phyloP scores from a whole-genome alignment of 495 filamentous ascomycete genomes.

The Pyrenula massariospora region DNA sequence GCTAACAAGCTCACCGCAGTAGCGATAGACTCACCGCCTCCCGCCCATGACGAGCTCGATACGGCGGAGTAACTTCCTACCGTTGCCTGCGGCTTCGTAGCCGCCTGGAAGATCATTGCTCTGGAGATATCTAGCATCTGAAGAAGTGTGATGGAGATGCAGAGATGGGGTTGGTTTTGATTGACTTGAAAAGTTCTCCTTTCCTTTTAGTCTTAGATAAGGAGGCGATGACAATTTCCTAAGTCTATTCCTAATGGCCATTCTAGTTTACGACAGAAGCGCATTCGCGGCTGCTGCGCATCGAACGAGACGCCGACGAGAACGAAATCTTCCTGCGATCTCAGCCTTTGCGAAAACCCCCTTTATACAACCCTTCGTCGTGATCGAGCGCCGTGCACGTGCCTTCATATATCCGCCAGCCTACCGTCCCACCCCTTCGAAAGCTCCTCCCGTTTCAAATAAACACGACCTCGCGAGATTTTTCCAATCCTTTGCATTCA shows the following conservation, averaged over 20 bases:
- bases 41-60: constrained; percentile 91
- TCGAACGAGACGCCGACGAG: not conserved
- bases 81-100: not conserved
- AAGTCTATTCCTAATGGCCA: not conserved
- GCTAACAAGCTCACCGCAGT: constrained; percentile 15
- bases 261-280: not conserved
- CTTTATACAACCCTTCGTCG: no score
- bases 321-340: not conserved
- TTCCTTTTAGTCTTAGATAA: not conserved
- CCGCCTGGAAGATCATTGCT: not conserved
- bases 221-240: not conserved
- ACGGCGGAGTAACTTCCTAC: constrained; percentile 64
- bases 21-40: constrained; percentile 62
- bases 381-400: no score
- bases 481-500: no score
- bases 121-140: not conserved
- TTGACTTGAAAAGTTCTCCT: not conserved
- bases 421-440: no score
- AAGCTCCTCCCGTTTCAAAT: no score
- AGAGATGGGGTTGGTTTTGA: not conserved
- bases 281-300: not conserved
- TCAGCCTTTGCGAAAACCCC: not conserved
- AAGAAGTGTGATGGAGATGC: not conserved
- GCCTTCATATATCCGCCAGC: no score
- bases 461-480: no score